Conservation (phyloP, 345 rosid genomes). For the Syzygium aqueum region DNA sequence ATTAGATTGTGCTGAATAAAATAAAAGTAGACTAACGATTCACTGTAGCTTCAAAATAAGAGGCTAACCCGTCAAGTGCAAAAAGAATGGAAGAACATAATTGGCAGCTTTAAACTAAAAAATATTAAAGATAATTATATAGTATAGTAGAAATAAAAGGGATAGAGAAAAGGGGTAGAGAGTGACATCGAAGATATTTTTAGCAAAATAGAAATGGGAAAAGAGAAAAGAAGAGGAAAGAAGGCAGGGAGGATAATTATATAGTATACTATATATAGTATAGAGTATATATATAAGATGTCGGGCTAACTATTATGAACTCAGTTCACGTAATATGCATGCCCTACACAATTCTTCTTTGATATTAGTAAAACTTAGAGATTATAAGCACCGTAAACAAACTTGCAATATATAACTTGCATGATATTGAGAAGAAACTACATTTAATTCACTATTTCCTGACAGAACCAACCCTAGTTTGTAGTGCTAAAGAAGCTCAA, state of each 20-base stretch:
- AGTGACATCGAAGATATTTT: neutral
- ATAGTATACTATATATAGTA: too few relatives aligned
- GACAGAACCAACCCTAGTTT: neutral
- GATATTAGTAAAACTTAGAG: neutral
- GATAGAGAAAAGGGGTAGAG: neutral
- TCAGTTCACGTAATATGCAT: neutral
- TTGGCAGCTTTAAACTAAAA: neutral
- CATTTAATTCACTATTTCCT: neutral
- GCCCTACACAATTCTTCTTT: neutral
- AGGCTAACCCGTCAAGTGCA: neutral
- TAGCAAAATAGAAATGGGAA: neutral
- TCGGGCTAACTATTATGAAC: neutral
- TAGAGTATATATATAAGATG: too few relatives aligned
- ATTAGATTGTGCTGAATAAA: neutral
- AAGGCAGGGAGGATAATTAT: neutral
- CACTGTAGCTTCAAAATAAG: neutral
- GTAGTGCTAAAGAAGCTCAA: neutral
- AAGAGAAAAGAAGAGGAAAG: neutral
- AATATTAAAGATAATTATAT: too few relatives aligned
- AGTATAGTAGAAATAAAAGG: neutral
- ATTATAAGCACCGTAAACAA: neutral
- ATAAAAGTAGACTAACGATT: neutral
- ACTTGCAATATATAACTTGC: neutral
- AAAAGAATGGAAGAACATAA: neutral
- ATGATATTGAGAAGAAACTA: neutral